Conservation (phyloP, 2,329 filamentous ascomycete genomes). For the Exophiala aquamarina region DNA sequence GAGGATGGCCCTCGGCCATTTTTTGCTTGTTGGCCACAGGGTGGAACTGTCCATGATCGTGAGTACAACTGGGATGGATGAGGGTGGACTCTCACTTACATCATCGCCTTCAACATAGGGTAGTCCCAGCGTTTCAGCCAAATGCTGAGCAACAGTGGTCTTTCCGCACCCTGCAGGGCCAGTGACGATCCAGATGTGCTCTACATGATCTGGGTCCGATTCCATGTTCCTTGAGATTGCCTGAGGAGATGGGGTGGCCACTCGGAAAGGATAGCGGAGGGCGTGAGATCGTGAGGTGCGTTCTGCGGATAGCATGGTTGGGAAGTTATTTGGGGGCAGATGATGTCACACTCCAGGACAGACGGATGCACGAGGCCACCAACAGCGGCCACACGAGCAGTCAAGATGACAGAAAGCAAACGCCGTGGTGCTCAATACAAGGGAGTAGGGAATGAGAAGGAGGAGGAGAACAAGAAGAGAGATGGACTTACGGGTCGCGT, state of each 20-base stretch:
- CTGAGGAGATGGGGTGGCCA: constrained; percentile 6
- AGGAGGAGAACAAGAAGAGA: too few species aligned
- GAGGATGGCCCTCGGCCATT: constrained; percentile 79
- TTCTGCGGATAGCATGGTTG: constrained; percentile 43
- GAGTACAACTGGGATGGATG: not conserved
- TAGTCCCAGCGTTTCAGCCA: constrained; percentile 62
- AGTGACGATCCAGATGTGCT: constrained; percentile 79
- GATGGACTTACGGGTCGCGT: too few species aligned
- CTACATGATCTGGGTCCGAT: constrained; percentile 33
- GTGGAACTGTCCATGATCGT: constrained; percentile 40
- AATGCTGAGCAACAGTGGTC: constrained; percentile 68
- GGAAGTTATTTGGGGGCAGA: constrained; percentile 1
- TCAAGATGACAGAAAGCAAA: too few species aligned
- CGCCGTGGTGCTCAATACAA: too few species aligned
- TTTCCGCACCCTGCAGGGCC: constrained; percentile 79
- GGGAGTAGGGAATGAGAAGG: too few species aligned
- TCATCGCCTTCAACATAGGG: constrained; percentile 78
- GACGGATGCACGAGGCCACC: constrained; percentile 20
- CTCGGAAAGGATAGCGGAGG: constrained; percentile 15
- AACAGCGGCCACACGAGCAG: too few species aligned
- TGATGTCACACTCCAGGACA: constrained; percentile 30
- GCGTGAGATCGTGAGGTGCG: constrained; percentile 14
- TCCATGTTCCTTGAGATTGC: constrained; percentile 20
- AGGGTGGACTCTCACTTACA: constrained; percentile 50
- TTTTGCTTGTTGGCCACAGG: constrained; percentile 76